These are phyloP conservation scores for Bullera alba DNA, from an alignment of 768 basidiomycete genomes.

Conservation along the genomic window DNA sequence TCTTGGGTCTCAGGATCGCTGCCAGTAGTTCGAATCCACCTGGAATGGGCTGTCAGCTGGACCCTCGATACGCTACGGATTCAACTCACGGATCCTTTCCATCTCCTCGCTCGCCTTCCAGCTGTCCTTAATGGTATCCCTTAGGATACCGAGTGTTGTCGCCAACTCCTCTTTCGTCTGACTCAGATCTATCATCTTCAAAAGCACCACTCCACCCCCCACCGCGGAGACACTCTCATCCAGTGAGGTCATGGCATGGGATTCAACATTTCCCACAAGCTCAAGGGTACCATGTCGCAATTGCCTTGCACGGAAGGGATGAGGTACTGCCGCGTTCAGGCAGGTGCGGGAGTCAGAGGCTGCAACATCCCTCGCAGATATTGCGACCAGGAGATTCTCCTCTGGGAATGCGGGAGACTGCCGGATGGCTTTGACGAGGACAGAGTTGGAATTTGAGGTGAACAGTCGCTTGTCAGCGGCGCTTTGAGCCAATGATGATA, in stretches of 20 bases:
- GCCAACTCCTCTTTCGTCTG: slow-evolving; percentile 73
- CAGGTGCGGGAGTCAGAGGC: slow-evolving; percentile 4
- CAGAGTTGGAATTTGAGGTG: slow-evolving; percentile 29
- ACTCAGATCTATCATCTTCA: slow-evolving; percentile 70
- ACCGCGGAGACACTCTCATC: slow-evolving; percentile 74
- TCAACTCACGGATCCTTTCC: slow-evolving; percentile 70
- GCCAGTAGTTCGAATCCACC: slow-evolving; percentile 84
- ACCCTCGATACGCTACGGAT: neutral
- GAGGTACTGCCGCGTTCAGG: slow-evolving; percentile 31
- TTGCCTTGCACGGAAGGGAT: slow-evolving; percentile 22
- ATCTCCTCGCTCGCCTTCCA: slow-evolving; percentile 96
- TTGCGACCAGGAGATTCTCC: slow-evolving; percentile 34
- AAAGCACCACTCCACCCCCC: slow-evolving; percentile 67
- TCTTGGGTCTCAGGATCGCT: slow-evolving; percentile 63
- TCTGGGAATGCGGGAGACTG: slow-evolving; percentile 33
- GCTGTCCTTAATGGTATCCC: slow-evolving; percentile 69
- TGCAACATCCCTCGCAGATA: slow-evolving; percentile 22
- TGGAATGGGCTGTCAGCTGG: slow-evolving; percentile 38
- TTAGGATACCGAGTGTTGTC: slow-evolving; percentile 62
- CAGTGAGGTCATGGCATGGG: slow-evolving; percentile 46
- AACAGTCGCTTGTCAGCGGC: slow-evolving; percentile 28
- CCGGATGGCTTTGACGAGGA: slow-evolving; percentile 40
- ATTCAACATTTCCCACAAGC: slow-evolving; percentile 25
- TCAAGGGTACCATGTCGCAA: slow-evolving; percentile 18
- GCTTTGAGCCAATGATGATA: slow-evolving; percentile 26